A percentile compares a stretch with the other conserved stretches of the same genome.
Evolutionary conservation across 2,329 filamentous ascomycete genomes (phyloP).

Genomic region (Paecilomyces variotii): DNA sequence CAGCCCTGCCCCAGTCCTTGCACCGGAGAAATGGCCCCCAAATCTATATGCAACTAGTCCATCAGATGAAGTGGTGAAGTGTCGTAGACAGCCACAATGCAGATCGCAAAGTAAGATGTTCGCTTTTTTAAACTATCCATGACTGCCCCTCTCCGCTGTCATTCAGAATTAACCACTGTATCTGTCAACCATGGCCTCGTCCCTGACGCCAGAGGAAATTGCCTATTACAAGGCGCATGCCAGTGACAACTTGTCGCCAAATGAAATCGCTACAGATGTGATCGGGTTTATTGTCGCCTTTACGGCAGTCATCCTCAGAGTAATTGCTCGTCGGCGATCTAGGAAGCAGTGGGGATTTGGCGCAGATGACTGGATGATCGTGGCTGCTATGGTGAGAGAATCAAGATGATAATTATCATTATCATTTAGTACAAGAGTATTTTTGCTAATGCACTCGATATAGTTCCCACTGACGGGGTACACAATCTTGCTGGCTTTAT

Average conservation of each 20-base stretch:
- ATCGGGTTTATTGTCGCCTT: neutral
- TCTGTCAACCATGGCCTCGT: neutral
- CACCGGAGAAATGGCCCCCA: too few species aligned
- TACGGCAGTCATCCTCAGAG: neutral
- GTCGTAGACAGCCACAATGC: neutral
- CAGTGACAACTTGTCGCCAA: neutral
- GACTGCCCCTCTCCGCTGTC: neutral
- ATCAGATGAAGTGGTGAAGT: neutral
- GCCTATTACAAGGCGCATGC: neutral
- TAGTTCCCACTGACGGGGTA: too few species aligned
- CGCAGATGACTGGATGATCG: too few species aligned
- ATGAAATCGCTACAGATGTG: neutral
- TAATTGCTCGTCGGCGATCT: neutral
- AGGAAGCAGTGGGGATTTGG: too few species aligned
- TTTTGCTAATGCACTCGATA: too few species aligned
- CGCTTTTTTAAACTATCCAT: neutral
- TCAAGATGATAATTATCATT: too few species aligned
- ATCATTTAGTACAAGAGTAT: too few species aligned
- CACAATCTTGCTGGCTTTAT: too few species aligned
- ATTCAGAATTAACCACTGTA: neutral
- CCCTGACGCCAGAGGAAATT: neutral
- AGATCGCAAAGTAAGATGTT: neutral
- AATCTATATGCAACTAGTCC: neutral
- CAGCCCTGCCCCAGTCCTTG: too few species aligned
- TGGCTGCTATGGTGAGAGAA: too few species aligned